Evolutionary conservation across 2,329 filamentous ascomycete species (phyloP).

Genomic region (Fusarium brevicatenulatum): DNA sequence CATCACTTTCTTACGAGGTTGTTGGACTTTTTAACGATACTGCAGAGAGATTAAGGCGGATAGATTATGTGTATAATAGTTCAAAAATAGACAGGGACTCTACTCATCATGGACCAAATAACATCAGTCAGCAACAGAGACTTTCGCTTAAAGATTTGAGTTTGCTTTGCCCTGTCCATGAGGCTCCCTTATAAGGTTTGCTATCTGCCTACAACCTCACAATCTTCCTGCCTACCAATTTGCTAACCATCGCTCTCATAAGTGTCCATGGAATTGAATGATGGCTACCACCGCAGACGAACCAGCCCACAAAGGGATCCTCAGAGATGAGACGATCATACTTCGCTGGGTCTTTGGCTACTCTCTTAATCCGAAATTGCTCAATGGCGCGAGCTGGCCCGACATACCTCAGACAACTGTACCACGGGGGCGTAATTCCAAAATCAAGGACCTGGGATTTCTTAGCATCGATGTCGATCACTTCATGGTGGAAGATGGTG

Average conservation of each 20-base stretch:
- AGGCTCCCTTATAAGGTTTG: not conserved
- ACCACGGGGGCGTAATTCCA: not conserved
- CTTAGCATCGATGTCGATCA: constrained; percentile 27
- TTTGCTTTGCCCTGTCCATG: not conserved
- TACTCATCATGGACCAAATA: not conserved
- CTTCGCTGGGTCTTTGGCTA: constrained; percentile 28
- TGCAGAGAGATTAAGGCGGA: fast-evolving
- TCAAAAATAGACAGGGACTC: not conserved
- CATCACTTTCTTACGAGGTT: not conserved
- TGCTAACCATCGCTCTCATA: no score
- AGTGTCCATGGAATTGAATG: no score
- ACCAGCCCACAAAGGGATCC: constrained; percentile 23
- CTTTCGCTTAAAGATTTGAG: not conserved
- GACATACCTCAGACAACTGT: not conserved
- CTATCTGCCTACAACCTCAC: not conserved
- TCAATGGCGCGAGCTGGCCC: not conserved
- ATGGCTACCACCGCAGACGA: not conserved
- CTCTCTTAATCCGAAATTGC: not conserved
- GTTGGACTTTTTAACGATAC: no score
- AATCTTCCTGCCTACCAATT: no score
- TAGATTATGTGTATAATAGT: not conserved
- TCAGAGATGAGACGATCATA: constrained; percentile 25
- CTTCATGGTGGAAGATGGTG: constrained; percentile 2
- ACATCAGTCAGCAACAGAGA: not conserved
- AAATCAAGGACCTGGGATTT: constrained; percentile 20